A percentile compares a stretch with the other conserved stretches of the same genome.
phyloP scores from a whole-genome alignment of 495 filamentous ascomycete genomes.

The Hyaloscypha bicolor region DNA sequence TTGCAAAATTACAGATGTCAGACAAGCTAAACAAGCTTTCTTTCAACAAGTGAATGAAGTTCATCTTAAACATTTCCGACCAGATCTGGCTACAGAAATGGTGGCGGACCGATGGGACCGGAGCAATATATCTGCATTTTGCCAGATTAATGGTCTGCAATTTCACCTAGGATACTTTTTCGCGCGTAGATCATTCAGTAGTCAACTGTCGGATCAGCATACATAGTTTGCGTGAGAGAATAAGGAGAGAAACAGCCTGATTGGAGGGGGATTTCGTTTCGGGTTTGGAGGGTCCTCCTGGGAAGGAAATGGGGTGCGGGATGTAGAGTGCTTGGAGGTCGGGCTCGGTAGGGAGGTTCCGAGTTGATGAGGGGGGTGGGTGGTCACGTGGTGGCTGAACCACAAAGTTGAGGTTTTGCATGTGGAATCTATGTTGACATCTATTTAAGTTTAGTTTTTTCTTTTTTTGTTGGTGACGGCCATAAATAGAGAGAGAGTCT shows the following conservation, averaged over 20 bases:
- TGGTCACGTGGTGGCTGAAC: no score
- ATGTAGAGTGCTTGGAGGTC: neutral
- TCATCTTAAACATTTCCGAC: constrained; percentile 5
- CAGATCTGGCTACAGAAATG: neutral
- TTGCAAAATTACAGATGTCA: neutral
- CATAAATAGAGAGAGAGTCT: no score
- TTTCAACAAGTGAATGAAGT: neutral
- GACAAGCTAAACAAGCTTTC: constrained; percentile 1
- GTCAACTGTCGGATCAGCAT: no score
- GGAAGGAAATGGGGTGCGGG: neutral
- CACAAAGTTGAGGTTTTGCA: no score
- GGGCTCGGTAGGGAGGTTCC: no score
- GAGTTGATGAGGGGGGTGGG: no score
- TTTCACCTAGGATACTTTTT: no score
- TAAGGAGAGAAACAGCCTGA: neutral
- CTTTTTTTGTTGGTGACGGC: no score
- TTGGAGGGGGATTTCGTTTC: neutral
- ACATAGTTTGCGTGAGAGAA: no score
- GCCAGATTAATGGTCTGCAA: constrained; percentile 17
- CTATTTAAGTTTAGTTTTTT: no score
- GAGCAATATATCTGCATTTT: constrained; percentile 26
- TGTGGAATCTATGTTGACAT: no score
- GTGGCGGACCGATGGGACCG: constrained; percentile 27
- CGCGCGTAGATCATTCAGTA: no score
- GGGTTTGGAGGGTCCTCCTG: neutral